Base-by-base conservation (phyloP, 192 early-diverging fungal genomes). In the Coemansia sp. region DNA sequence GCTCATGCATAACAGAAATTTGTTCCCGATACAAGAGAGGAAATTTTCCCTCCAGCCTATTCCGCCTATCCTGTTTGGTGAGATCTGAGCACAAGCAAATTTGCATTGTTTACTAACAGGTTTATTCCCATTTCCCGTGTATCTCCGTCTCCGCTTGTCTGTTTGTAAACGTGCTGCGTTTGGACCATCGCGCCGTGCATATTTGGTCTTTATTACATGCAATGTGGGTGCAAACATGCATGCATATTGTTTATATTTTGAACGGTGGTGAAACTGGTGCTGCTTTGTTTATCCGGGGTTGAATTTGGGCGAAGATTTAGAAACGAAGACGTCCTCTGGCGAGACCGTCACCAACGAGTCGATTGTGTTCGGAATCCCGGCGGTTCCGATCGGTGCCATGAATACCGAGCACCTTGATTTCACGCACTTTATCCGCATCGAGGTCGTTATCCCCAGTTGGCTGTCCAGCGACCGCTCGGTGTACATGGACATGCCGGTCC, bases 381-480 rank as follows among this genome's bases (percentile, higher is more conserved):
- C 62, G 3, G 20, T 65, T 8, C 42, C 63, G 36, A 65, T 63
- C 61, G 53, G 70, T 11, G 67, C 71, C 37, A 56, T 79, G 44
- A 66, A 53, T 58, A 73, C 63, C 23, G 76, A 73, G 28, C 61
- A 69, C 25, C 58, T 79, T 21, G 70, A 70, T 25, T 79, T 72
- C 26, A 57, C 53, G 46, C 76, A 79, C 58, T 73, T 66, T 60
- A 59, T 79, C 40, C 70, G 76, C 38, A n/a, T 79, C 10, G 76
- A 79, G 42, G 62, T 79, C 10, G 28, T 67, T 15, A n/a, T 79
- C 18, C 76, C 76, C 31, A 60, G 63, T 57, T 73, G 71, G 76
- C 40, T 70, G 50, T 67, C 76, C 25, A 79, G 76, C 64, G 71
- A 70, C 23, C 76, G 76, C 40, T 70, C 47, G 3, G 76, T 73